Evolutionary conservation across 1,284 basidiomycete genomes (phyloP).

Genomic region (Cronartium quercuum): DNA sequence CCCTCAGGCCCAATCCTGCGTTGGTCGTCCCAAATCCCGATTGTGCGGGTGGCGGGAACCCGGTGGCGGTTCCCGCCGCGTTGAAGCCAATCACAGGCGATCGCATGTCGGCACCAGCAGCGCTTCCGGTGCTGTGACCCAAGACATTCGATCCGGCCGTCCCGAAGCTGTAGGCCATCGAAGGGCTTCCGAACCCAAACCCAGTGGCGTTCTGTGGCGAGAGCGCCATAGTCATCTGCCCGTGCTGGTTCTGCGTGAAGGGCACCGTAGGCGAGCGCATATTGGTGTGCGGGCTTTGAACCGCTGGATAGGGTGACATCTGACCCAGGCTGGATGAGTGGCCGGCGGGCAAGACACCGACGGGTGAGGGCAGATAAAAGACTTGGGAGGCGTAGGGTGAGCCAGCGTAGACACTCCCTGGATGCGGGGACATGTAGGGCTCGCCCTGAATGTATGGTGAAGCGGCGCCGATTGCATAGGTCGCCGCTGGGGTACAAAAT

Average conservation of each 20-base stretch:
- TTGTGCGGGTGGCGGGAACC: background rate
- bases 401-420: slow-evolving; percentile 2
- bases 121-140: background rate
- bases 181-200: slow-evolving; percentile 36
- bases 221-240: slow-evolving; percentile 29
- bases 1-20: background rate
- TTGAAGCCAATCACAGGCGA: slow-evolving; percentile 8
- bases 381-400: slow-evolving; percentile 31
- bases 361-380: slow-evolving; percentile 36
- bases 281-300: slow-evolving; percentile 18
- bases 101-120: slow-evolving; percentile 7
- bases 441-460: slow-evolving; percentile 37
- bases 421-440: slow-evolving; percentile 20
- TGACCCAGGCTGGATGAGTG: slow-evolving; percentile 17
- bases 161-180: slow-evolving; percentile 34
- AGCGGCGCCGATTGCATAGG: slow-evolving; percentile 29
- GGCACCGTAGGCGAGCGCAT: slow-evolving; percentile 26
- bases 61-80: slow-evolving; percentile 7
- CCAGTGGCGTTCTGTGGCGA: slow-evolving; percentile 23
- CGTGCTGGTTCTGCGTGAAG: slow-evolving; percentile 27
- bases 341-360: slow-evolving; percentile 26
- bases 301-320: slow-evolving; percentile 24
- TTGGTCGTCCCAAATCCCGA: background rate
- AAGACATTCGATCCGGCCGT: background rate
- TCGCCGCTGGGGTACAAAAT: background rate